Percentiles rank a stretch among this genome's conserved stretches.
phyloP scores from a whole-genome alignment of 371 early-diverging fungal genomes.

The Mortierella sp. region DNA sequence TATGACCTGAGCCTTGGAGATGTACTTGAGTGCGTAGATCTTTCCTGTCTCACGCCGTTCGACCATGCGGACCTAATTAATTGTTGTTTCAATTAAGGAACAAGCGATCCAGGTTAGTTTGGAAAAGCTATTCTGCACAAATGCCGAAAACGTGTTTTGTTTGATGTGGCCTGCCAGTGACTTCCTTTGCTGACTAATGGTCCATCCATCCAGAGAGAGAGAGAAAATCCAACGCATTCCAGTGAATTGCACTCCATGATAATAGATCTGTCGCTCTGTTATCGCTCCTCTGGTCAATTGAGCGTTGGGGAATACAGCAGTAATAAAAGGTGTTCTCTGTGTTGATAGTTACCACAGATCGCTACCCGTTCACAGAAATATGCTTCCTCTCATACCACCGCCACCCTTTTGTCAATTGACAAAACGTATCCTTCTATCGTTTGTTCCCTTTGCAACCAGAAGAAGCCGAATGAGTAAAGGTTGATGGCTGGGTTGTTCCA shows the following conservation, averaged over 20 bases:
- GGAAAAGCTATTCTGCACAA: too few species aligned
- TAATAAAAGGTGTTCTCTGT: background rate
- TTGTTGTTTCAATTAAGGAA: background rate
- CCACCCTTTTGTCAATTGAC: background rate
- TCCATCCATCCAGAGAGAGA: too few species aligned
- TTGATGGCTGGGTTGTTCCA: background rate
- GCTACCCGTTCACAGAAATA: background rate
- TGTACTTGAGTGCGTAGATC: slow-evolving; percentile 74
- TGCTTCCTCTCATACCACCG: background rate
- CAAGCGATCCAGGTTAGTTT: background rate
- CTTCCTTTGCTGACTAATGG: too few species aligned
- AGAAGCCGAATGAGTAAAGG: background rate
- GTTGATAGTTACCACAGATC: background rate
- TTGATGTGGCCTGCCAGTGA: too few species aligned
- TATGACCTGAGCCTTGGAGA: slow-evolving; percentile 71
- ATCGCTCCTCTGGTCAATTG: background rate
- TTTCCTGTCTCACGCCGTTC: slow-evolving; percentile 55
- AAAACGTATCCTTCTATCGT: too few species aligned
- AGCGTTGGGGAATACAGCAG: background rate
- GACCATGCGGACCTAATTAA: slow-evolving; percentile 40
- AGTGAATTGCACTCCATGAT: background rate
- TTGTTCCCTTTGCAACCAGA: background rate
- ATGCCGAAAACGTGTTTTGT: too few species aligned
- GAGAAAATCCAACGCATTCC: too few species aligned
- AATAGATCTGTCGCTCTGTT: background rate